A percentile compares a stretch with the other conserved stretches of the same genome.
These are phyloP conservation scores for Puccinia triticina DNA, from an alignment of 1,284 basidiomycete species.

Conservation along the genomic window DNA sequence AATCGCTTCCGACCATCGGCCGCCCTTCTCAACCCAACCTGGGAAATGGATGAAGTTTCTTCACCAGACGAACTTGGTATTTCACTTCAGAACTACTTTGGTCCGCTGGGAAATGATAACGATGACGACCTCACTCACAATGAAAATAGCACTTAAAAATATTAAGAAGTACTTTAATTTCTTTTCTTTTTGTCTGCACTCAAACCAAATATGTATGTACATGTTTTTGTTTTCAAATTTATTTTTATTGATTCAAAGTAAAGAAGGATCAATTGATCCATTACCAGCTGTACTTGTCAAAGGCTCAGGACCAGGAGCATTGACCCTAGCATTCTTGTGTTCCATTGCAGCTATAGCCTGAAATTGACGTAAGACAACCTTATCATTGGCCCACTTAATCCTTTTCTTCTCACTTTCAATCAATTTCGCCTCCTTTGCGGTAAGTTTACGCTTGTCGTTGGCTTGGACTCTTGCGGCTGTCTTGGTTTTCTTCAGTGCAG, in stretches of 20 bases:
- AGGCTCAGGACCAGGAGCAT: not conserved
- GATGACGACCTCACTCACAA: not conserved
- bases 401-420: not conserved
- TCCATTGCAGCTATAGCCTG: not conserved
- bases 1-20: not conserved
- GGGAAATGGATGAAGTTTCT: not conserved
- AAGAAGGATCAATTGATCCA: constrained; percentile 10
- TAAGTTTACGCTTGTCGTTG: not conserved
- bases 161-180: not conserved
- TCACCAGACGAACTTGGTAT: not conserved
- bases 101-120: too few species aligned
- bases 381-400: not conserved
- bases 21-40: not conserved
- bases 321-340: too few species aligned
- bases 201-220: too few species aligned
- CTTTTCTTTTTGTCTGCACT: too few species aligned
- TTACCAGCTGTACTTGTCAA: not conserved
- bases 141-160: too few species aligned
- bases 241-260: not conserved
- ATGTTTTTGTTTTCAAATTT: not conserved
- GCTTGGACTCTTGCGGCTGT: not conserved
- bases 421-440: not conserved
- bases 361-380: not conserved
- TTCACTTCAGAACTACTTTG: too few species aligned
- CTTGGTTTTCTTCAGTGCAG: not conserved